Percentiles rank a stretch among this genome's conserved stretches.
phyloP scores from a whole-genome alignment of 306 rosid species.

The Bauhinia variegata region DNA sequence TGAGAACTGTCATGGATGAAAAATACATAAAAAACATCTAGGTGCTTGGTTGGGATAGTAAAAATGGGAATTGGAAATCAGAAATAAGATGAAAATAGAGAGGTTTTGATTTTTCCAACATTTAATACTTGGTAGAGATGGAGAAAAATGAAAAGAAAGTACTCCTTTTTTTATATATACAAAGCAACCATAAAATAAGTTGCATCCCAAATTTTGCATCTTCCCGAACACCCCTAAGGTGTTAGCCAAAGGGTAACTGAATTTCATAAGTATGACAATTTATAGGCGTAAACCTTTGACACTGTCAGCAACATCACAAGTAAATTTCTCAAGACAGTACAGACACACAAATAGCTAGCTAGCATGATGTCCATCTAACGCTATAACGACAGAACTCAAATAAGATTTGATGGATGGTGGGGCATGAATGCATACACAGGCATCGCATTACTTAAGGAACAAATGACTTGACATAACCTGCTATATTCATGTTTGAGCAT shows the following conservation, averaged over 20 bases:
- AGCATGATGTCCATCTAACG: slow-evolving; percentile 20
- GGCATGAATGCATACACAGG: neutral
- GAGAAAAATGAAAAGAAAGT: too few species aligned
- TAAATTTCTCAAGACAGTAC: neutral
- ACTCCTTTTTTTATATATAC: too few species aligned
- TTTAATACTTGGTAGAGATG: too few species aligned
- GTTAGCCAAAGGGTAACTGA: slow-evolving; percentile 5
- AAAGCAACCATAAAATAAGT: too few species aligned
- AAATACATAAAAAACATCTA: slow-evolving; percentile 7
- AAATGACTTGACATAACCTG: slow-evolving; percentile 23
- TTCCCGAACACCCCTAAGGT: neutral
- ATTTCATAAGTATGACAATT: neutral
- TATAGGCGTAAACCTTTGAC: too few species aligned
- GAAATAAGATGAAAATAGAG: too few species aligned
- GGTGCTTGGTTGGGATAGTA: too few species aligned
- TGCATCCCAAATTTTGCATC: too few species aligned
- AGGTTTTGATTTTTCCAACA: too few species aligned
- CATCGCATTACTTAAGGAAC: slow-evolving; percentile 20
- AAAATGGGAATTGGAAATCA: too few species aligned
- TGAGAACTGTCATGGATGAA: neutral
- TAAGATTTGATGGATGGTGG: neutral
- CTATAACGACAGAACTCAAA: slow-evolving; percentile 8
- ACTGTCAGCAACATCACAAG: neutral
- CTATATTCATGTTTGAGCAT: slow-evolving; percentile 19
- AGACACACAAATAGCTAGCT: slow-evolving; percentile 9